phyloP scores from a whole-genome alignment of 306 rosid species.

The Cajanus cajan region DNA sequence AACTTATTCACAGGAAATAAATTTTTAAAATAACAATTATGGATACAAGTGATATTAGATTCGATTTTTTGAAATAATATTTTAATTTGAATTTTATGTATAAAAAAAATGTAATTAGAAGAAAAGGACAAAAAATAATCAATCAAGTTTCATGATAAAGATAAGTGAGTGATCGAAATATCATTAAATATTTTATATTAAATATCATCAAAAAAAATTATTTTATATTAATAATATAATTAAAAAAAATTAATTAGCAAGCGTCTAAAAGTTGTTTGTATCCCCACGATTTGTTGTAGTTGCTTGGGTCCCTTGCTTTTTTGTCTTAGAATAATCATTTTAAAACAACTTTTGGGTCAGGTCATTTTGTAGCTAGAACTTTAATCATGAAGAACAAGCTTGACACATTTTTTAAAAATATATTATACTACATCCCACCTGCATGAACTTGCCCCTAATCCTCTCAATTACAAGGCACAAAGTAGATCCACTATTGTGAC shows the following conservation, averaged over 20 bases:
- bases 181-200: too few species aligned
- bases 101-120: too few species aligned
- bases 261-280: neutral
- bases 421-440: neutral
- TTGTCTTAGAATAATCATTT: neutral
- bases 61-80: too few species aligned
- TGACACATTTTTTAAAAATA: neutral
- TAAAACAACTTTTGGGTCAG: neutral
- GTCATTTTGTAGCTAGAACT: neutral
- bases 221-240: too few species aligned
- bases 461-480: constrained; percentile 4
- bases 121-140: too few species aligned
- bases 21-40: too few species aligned
- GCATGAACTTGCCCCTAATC: neutral
- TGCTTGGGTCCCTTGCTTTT: neutral
- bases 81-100: too few species aligned
- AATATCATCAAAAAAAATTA: too few species aligned
- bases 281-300: neutral
- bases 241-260: too few species aligned
- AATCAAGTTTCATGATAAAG: too few species aligned
- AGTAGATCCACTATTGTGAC: neutral
- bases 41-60: too few species aligned
- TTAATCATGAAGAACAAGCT: neutral
- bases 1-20: neutral
- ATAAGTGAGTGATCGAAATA: too few species aligned